These are phyloP conservation scores for Penicillium canariense DNA, from an alignment of 495 filamentous ascomycete genomes.

Conservation along the genomic window DNA sequence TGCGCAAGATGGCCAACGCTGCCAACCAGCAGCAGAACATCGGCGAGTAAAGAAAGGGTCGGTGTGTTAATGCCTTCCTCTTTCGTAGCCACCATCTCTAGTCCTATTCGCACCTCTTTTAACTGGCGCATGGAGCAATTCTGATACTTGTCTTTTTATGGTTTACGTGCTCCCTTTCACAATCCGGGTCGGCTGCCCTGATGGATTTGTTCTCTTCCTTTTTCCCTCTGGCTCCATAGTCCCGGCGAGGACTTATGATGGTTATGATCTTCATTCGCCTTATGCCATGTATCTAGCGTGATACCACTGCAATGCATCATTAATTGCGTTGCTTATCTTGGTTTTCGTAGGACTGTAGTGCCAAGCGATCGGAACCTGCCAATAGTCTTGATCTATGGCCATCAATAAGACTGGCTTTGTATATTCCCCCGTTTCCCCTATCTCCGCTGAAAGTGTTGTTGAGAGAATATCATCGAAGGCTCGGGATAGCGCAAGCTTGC, in stretches of 20 bases:
- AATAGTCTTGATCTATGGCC: not conserved
- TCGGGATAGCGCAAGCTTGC: not conserved
- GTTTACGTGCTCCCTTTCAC: conserved; percentile 7
- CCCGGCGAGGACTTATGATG: conserved; percentile 11
- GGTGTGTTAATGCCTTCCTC: not conserved
- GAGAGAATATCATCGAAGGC: no score
- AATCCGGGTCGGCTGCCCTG: not conserved
- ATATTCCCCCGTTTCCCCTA: no score
- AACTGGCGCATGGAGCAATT: conserved; percentile 16
- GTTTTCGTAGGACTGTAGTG: not conserved
- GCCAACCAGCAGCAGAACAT: conserved; percentile 40
- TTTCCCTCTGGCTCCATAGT: conserved; percentile 1
- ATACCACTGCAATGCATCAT: conserved; percentile 5
- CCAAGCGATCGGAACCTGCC: not conserved
- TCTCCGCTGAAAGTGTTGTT: no score
- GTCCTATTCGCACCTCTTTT: conserved; percentile 6
- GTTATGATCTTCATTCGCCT: conserved; percentile 1
- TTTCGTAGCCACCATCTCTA: not conserved
- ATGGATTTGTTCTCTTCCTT: not conserved
- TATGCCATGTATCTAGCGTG: conserved; percentile 4
- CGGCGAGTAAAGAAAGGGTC: conserved; percentile 21
- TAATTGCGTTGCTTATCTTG: not conserved
- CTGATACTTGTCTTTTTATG: conserved; percentile 10
- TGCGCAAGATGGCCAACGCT: conserved; percentile 82
- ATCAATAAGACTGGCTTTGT: no score